phyloP scores from a whole-genome alignment of 2,329 filamentous ascomycete species.

The Keithomyces neogunnii region DNA sequence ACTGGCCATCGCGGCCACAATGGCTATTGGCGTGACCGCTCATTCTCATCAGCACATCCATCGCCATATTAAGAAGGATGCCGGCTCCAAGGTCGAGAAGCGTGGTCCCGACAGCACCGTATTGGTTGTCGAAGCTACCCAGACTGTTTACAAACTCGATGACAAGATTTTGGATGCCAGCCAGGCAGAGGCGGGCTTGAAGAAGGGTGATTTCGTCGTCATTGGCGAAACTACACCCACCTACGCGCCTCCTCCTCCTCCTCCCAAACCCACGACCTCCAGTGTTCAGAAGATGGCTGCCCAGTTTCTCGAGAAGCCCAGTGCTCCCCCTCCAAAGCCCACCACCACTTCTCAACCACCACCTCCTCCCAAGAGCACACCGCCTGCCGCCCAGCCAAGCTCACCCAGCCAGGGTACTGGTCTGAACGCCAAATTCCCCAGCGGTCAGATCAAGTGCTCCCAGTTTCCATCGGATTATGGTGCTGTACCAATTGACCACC shows the following conservation, averaged over 20 bases:
- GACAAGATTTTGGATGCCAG: slow-evolving; percentile 51
- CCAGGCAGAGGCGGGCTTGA: slow-evolving; percentile 64
- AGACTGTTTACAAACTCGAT: slow-evolving; percentile 64
- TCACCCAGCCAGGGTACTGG: slow-evolving; percentile 34
- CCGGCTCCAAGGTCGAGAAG: slow-evolving; percentile 37
- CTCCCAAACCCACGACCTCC: slow-evolving; percentile 20
- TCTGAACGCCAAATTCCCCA: slow-evolving; percentile 62
- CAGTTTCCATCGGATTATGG: slow-evolving; percentile 76
- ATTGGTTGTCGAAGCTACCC: slow-evolving; percentile 51
- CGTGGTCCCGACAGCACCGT: slow-evolving; percentile 35
- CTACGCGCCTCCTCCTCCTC: slow-evolving; percentile 29
- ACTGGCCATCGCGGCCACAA: slow-evolving; percentile 42
- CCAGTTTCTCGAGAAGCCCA: slow-evolving; percentile 7
- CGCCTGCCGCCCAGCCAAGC: slow-evolving; percentile 15
- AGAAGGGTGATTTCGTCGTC: slow-evolving; percentile 60
- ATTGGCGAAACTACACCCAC: slow-evolving; percentile 50
- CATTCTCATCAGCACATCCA: slow-evolving; percentile 55
- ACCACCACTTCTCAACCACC: slow-evolving; percentile 6
- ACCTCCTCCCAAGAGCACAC: slow-evolving; percentile 13
- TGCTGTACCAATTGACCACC: slow-evolving; percentile 60
- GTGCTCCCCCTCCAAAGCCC: slow-evolving; percentile 5
- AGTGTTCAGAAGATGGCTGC: not conserved
- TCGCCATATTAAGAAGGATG: slow-evolving; percentile 48
- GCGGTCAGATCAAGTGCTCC: slow-evolving; percentile 61
- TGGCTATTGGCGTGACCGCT: slow-evolving; percentile 45